These are phyloP conservation scores for Pleurotus platypus DNA, from an alignment of 768 basidiomycete genomes.

Conservation along the genomic window DNA sequence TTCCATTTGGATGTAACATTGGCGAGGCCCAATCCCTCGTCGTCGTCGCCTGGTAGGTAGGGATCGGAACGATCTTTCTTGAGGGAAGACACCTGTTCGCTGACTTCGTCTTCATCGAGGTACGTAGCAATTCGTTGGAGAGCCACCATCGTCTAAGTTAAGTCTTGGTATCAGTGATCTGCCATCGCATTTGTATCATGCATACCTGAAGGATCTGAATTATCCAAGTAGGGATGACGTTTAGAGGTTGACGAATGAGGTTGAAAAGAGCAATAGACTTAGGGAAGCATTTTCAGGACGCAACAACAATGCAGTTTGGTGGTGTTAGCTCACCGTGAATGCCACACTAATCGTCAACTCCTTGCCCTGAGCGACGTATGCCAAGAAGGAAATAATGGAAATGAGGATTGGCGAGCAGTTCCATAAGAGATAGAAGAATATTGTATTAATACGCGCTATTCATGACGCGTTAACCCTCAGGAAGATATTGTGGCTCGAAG, in stretches of 20 bases:
- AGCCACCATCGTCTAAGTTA: conserved; percentile 56
- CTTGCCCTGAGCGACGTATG: conserved; percentile 68
- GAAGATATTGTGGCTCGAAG: not conserved
- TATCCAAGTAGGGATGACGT: conserved; percentile 76
- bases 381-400: conserved; percentile 76
- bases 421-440: conserved; percentile 75
- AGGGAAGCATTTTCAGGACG: not conserved
- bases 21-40: conserved; percentile 51
- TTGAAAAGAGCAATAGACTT: conserved; percentile 78
- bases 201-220: conserved; percentile 69
- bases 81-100: conserved; percentile 60
- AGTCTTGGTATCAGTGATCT: not conserved
- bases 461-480: not conserved
- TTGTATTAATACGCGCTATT: conserved; percentile 64
- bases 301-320: not conserved
- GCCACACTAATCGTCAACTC: conserved; percentile 76
- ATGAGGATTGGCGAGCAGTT: conserved; percentile 73
- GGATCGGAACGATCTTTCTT: conserved; percentile 35
- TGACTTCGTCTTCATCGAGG: conserved; percentile 68
- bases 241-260: conserved; percentile 75
- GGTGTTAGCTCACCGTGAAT: conserved; percentile 62
- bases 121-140: conserved; percentile 66
- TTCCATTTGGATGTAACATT: conserved; percentile 64
- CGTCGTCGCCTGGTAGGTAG: conserved; percentile 22
- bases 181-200: not conserved